These are phyloP conservation scores for Stachybotrys echinatus DNA, from an alignment of 2,329 filamentous ascomycete species.

Conservation along the genomic window DNA sequence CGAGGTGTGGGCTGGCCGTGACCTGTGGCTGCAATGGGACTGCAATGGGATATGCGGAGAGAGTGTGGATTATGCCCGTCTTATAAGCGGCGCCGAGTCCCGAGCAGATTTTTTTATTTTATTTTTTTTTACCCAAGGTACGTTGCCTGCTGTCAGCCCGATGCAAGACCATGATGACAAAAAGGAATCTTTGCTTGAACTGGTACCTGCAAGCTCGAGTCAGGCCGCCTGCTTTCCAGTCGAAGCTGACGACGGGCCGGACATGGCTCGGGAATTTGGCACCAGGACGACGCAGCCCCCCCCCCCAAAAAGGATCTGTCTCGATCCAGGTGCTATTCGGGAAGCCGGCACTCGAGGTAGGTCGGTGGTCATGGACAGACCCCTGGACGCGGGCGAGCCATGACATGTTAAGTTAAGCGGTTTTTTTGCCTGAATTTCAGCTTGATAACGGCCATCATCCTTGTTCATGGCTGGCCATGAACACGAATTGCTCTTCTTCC, in stretches of 20 bases:
- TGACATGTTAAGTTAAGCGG: too few species aligned
- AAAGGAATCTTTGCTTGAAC: not conserved
- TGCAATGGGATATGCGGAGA: too few species aligned
- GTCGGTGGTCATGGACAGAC: too few species aligned
- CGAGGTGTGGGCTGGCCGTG: too few species aligned
- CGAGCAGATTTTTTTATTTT: not conserved
- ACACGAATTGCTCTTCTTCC: too few species aligned
- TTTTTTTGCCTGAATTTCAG: too few species aligned
- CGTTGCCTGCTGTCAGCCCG: not conserved
- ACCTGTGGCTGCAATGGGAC: too few species aligned
- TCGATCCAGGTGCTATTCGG: not conserved
- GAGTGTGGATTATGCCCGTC: not conserved
- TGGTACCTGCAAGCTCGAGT: not conserved
- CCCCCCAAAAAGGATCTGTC: too few species aligned
- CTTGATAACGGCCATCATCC: too few species aligned
- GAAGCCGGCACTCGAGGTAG: not conserved
- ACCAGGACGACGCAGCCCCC: too few species aligned
- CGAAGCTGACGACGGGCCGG: not conserved
- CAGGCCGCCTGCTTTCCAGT: not conserved
- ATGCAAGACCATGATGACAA: not conserved
- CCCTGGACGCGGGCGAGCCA: too few species aligned
- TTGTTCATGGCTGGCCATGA: too few species aligned
- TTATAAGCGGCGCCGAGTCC: not conserved
- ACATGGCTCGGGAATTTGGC: not conserved
- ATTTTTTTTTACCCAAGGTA: not conserved